Base-by-base conservation (phyloP, 495 filamentous ascomycete species). In the Tuber brumale region DNA sequence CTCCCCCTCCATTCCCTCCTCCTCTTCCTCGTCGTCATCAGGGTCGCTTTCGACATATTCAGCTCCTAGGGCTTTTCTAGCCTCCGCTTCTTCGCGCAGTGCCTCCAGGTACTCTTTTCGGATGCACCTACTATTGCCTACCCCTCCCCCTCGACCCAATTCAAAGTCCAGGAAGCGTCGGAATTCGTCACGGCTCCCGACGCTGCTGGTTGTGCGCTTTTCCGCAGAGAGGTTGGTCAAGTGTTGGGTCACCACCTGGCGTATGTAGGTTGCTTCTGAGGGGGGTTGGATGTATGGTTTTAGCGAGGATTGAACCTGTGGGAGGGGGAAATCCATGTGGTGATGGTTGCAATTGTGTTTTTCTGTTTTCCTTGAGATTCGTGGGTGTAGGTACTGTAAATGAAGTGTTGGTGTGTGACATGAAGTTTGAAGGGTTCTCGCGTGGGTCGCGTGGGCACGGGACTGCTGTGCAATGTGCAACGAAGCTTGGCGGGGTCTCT, bases 91-190 rank as follows among this genome's bases (percentile, higher is more conserved):
- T 18, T 70, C 77, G 41, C 81, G 79, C 39, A 82, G 66, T 27
- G 80, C 81, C 45, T 69, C 51, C 12, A 82, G 51, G 72, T 82
- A 82, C 69, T 82, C 70, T 37, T 72, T 79, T n/a, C 80, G 76
- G 35, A 76, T 72, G n/a, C 27, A 66, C 27, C 57, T 31, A 16
- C 57, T 35, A 2, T 46, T 35, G 37, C 44, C 27, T 9, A 57
- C 73, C 18, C 74, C 72, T 0, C 43, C 75, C 10, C 70, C 74
- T 21, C 77, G 80, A 0, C 75, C 74, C 27, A 82, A 77, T 45
- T 82, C 81, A 31, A 82, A 76, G 61, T 82, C 81, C 14, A 82
- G 80, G 72, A 82, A 82, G 35, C 81, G 75, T 35, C 41, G 66
- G 72, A 82, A 82, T 72, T 82, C 81, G 19, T 82, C 80, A 42